These are phyloP conservation scores for Ceratocystiopsis minuta DNA, from an alignment of 2,329 filamentous ascomycete genomes.

Conservation along the genomic window DNA sequence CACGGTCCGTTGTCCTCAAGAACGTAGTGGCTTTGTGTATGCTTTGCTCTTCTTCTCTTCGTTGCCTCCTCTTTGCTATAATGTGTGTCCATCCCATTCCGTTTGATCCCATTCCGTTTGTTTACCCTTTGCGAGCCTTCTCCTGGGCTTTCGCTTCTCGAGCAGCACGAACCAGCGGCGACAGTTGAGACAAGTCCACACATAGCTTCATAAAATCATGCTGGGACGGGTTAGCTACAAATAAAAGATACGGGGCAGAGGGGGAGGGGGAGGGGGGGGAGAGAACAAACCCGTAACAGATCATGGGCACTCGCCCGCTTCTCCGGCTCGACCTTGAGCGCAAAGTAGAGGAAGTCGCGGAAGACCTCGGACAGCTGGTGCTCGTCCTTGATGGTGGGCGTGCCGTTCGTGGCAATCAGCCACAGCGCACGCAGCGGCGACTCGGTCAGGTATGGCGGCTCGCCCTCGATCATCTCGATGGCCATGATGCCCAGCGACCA, in stretches of 20 bases:
- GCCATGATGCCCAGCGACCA: constrained; percentile 99
- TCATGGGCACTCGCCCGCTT: constrained; percentile 92
- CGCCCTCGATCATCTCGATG: constrained; percentile 98
- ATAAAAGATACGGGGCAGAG: constrained; percentile 1
- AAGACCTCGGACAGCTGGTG: constrained; percentile 65
- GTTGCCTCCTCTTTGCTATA: background rate
- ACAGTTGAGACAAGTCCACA: constrained; percentile 56
- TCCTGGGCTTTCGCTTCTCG: constrained; percentile 74
- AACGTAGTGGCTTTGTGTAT: too few relatives aligned
- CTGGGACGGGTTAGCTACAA: constrained; percentile 23
- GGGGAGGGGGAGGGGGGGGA: background rate
- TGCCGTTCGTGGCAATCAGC: constrained; percentile 92
- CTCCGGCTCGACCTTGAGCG: constrained; percentile 90
- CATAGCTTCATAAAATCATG: constrained; percentile 68
- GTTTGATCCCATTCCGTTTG: too few relatives aligned
- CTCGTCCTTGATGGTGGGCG: constrained; percentile 86
- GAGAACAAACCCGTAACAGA: constrained; percentile 58
- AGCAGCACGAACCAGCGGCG: constrained; percentile 73
- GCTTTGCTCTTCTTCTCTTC: too few relatives aligned
- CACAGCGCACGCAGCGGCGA: constrained; percentile 84
- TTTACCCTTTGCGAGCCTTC: constrained; percentile 48
- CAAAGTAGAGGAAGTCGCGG: constrained; percentile 80
- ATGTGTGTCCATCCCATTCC: constrained; percentile 9
- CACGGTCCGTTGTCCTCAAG: background rate
- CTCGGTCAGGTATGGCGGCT: constrained; percentile 91